Percentiles rank a stretch among this genome's conserved stretches.
These are phyloP conservation scores for Rhodotorula glutinis DNA, from an alignment of 1,284 basidiomycete species.

Conservation along the genomic window DNA sequence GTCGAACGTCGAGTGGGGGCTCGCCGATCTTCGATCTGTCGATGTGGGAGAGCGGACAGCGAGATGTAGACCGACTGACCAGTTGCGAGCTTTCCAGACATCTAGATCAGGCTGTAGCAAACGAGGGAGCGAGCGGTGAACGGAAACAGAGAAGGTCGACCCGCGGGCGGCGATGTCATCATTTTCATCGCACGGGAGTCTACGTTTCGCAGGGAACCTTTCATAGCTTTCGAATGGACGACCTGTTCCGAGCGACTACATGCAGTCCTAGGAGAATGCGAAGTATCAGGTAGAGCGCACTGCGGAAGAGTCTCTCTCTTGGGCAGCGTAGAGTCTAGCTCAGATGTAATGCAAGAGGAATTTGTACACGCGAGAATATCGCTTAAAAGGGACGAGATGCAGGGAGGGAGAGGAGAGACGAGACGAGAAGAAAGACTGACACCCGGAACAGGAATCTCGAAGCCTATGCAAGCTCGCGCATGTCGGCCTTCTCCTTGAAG, in stretches of 20 bases:
- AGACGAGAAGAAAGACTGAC: background rate
- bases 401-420: background rate
- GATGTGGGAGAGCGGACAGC: background rate
- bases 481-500: conserved; percentile 23
- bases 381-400: too few species aligned
- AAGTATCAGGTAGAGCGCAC: too few species aligned
- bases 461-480: conserved; percentile 6
- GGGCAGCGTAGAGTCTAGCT: too few species aligned
- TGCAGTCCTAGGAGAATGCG: too few species aligned
- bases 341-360: too few species aligned
- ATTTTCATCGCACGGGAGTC: too few species aligned
- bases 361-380: background rate
- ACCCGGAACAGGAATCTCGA: too few species aligned
- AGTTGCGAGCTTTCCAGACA: conserved; percentile 34
- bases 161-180: background rate
- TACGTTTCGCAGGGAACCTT: too few species aligned
- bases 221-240: too few species aligned
- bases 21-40: background rate
- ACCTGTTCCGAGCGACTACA: too few species aligned
- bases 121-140: background rate
- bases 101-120: background rate
- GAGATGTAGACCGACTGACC: conserved; percentile 5
- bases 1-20: background rate
- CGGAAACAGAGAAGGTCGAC: background rate
- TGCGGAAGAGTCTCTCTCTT: too few species aligned